Evolutionary conservation across 2,329 filamentous ascomycete species (phyloP), one percentile per base, ranked within the genome.

Genomic region (Incumbomyces delicatus): DNA sequence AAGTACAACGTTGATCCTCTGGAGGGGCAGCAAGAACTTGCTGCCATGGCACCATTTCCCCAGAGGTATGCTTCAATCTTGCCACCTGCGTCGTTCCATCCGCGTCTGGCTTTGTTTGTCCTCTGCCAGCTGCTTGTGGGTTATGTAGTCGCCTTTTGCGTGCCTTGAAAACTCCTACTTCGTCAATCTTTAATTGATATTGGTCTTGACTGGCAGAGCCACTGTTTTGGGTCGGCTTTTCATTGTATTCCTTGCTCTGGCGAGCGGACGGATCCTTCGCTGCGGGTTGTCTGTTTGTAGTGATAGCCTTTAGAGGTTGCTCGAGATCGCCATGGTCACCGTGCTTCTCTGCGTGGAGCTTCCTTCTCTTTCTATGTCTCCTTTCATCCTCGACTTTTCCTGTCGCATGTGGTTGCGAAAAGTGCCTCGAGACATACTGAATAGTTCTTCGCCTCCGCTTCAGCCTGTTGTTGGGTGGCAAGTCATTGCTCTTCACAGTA

Each of bases 381-480:
- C 27, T 22, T 51, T 33, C 51, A 43, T 46, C 34, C 27, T 41
- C 45, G 11, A 22, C 34, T 16, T 13, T 14, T 8, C 8, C 22
- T 8, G 22, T 27, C 14, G 40, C 11, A 13, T 42, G 33, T 27
- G 47, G 41, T 10, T 41, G 42, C 11, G 42, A 22, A 42, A 57
- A 57, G 35, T 57, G 53, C 33, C 47, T 50, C n/a, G 54, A 57
- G 16, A 55, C 47, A 50, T 55, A 54, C 14, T 50, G 53, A 30
- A 54, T 34, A 27, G 43, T 43, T 30, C 47, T 48, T 29, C 53
- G 47, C 36, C 41, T 50, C 7, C 18, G 18, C 33, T 35, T 35
- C 10, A 27, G 22, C 22, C 8, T 27, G 4, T 34, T 43, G 16
- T 40, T 31, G 20, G 32, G 48, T 6, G 35, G 44, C 41, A 47